A percentile compares a stretch with the other conserved stretches of the same genome.
Conservation (phyloP, 2,329 filamentous ascomycete species). For the Fusarium dlaminii region DNA sequence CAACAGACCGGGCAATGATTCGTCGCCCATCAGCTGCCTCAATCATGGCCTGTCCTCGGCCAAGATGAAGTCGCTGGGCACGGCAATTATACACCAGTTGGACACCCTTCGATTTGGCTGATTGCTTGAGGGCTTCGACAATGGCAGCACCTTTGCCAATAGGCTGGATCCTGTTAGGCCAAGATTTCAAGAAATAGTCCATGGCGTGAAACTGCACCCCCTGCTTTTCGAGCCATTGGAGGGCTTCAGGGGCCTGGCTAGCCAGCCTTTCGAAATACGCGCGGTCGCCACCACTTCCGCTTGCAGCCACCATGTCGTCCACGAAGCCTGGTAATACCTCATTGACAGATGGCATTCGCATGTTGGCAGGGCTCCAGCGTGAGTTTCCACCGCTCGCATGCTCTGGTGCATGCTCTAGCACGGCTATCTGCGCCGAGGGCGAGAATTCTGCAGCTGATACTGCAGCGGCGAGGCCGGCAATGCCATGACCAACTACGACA, state of each 20-base stretch:
- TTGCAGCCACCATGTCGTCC: neutral
- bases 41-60: neutral
- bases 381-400: constrained; percentile 17
- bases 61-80: neutral
- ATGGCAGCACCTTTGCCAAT: neutral
- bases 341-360: constrained; percentile 22
- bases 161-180: neutral
- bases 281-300: neutral
- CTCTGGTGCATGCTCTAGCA: constrained; percentile 22
- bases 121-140: neutral
- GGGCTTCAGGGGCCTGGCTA: neutral
- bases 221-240: neutral
- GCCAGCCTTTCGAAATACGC: neutral
- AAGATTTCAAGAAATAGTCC: neutral
- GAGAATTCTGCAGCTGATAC: constrained; percentile 16
- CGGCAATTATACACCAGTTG: neutral
- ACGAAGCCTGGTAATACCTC: constrained; percentile 2
- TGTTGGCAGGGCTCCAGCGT: constrained; percentile 21
- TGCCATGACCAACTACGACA: constrained; percentile 19
- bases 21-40: neutral
- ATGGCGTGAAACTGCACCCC: neutral
- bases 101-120: neutral
- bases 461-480: constrained; percentile 16
- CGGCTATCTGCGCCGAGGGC: constrained; percentile 16
- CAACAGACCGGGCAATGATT: neutral